phyloP scores from a whole-genome alignment of 2,329 filamentous ascomycete genomes.

The Diatrype stigma region DNA sequence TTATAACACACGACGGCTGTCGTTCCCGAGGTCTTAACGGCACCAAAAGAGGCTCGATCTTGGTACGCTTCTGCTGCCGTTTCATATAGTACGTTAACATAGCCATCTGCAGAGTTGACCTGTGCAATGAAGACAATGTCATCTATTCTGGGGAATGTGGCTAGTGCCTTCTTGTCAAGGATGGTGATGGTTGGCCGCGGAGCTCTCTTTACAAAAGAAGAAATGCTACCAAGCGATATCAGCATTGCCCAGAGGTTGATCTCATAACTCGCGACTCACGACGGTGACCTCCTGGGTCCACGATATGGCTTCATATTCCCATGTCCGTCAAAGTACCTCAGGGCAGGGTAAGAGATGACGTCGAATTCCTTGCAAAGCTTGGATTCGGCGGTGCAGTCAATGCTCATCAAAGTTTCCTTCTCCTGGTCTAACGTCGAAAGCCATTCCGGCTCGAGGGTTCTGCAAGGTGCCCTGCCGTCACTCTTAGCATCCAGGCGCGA shows the following conservation, averaged over 20 bases:
- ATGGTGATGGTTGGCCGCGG: slow-evolving; percentile 20
- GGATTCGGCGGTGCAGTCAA: slow-evolving; percentile 36
- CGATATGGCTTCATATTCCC: slow-evolving; percentile 36
- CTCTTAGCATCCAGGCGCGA: slow-evolving; percentile 7
- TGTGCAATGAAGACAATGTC: slow-evolving; percentile 39
- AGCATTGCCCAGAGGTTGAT: slow-evolving; percentile 13
- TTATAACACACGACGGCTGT: slow-evolving; percentile 35
- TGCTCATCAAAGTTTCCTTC: slow-evolving; percentile 25
- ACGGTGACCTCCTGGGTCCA: slow-evolving; percentile 35
- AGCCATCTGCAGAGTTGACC: slow-evolving; percentile 25
- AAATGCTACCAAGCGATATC: slow-evolving; percentile 22
- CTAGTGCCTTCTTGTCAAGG: slow-evolving; percentile 16
- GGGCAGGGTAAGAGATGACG: slow-evolving; percentile 42
- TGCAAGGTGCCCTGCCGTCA: slow-evolving; percentile 23
- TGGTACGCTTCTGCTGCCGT: slow-evolving; percentile 30
- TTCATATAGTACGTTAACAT: slow-evolving; percentile 27
- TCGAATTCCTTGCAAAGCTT: slow-evolving; percentile 37
- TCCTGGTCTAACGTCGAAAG: slow-evolving; percentile 13
- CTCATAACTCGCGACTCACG: slow-evolving; percentile 24
- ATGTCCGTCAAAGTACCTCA: slow-evolving; percentile 37
- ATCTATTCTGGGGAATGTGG: slow-evolving; percentile 33
- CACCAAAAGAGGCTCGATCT: slow-evolving; percentile 40
- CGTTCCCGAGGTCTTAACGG: slow-evolving; percentile 14
- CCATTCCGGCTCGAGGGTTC: slow-evolving; percentile 35
- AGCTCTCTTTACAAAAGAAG: slow-evolving; percentile 25